Percentiles rank a stretch among this genome's conserved stretches.
phyloP scores from a whole-genome alignment of 2,329 filamentous ascomycete genomes.

The Ceratocystis huliohia region DNA sequence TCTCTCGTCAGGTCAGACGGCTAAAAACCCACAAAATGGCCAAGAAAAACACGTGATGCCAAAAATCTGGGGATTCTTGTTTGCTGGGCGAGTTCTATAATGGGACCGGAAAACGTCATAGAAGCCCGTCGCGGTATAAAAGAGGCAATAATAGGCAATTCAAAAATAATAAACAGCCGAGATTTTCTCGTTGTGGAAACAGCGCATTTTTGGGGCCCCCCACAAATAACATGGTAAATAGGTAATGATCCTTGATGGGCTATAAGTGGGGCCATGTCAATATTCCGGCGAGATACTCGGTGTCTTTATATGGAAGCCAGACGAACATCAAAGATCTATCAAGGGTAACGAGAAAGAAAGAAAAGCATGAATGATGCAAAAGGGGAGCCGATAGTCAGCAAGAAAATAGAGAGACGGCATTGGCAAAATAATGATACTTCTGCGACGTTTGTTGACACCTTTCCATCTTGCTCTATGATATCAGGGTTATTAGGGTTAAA shows the following conservation, averaged over 20 bases:
- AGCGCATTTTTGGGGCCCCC: neutral
- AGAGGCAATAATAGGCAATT: neutral
- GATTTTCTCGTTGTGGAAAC: neutral
- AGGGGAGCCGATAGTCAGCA: neutral
- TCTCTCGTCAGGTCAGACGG: neutral
- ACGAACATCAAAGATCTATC: neutral
- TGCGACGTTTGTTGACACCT: too few relatives aligned
- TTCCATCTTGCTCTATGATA: too few relatives aligned
- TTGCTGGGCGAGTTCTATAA: neutral
- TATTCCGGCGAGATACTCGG: slow-evolving; percentile 20
- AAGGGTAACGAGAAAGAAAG: neutral
- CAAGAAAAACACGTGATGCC: neutral
- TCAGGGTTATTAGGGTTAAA: too few relatives aligned
- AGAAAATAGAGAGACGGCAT: too few relatives aligned
- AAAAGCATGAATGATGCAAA: neutral
- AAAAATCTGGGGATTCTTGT: neutral
- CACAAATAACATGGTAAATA: neutral
- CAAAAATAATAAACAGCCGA: neutral
- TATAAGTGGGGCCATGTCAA: neutral
- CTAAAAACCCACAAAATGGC: neutral
- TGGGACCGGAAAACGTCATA: neutral
- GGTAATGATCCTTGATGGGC: neutral
- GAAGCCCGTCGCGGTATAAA: neutral
- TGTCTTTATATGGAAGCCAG: slow-evolving; percentile 4
- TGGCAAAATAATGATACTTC: too few relatives aligned